These are phyloP conservation scores for Cladosporium velox DNA, from an alignment of 2,329 filamentous ascomycete genomes.

Conservation along the genomic window DNA sequence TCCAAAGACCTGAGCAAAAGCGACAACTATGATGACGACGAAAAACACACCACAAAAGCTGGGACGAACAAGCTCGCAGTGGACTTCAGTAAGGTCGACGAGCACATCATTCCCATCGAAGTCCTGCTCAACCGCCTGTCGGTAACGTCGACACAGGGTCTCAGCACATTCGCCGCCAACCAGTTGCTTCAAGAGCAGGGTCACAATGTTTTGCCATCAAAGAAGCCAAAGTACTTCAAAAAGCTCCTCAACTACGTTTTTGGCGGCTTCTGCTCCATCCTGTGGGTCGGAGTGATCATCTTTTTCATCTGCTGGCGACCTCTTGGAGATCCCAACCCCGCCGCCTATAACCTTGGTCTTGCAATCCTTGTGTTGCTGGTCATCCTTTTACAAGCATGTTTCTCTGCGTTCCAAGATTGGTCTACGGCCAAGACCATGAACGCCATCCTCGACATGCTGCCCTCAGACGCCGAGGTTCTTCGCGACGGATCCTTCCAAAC, in stretches of 20 bases:
- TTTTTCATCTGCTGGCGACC: conserved; percentile 54
- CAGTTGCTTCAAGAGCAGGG: conserved; percentile 45
- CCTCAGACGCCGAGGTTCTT: conserved; percentile 46
- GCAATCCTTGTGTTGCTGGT: conserved; percentile 52
- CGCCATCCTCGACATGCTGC: conserved; percentile 50
- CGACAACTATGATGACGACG: conserved; percentile 10
- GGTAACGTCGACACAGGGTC: conserved; percentile 30
- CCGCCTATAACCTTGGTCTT: conserved; percentile 48
- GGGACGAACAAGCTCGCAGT: conserved; percentile 3
- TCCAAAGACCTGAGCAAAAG: conserved; percentile 10
- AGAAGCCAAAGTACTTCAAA: conserved; percentile 48
- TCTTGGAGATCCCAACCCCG: conserved; percentile 47
- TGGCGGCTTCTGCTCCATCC: conserved; percentile 52
- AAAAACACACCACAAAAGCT: background rate
- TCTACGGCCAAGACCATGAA: conserved; percentile 52
- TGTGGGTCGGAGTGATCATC: conserved; percentile 51
- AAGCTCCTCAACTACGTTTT: conserved; percentile 49
- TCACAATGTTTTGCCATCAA: conserved; percentile 45
- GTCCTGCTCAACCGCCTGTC: conserved; percentile 9
- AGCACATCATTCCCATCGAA: conserved; percentile 6
- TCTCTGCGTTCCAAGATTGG: conserved; percentile 53
- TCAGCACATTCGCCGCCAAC: conserved; percentile 40
- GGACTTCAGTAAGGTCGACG: conserved; percentile 10
- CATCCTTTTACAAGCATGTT: conserved; percentile 50
- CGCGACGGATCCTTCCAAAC: conserved; percentile 36